Base-by-base conservation (phyloP, 75 land plant genomes). In the Sequoia sempervirens region DNA sequence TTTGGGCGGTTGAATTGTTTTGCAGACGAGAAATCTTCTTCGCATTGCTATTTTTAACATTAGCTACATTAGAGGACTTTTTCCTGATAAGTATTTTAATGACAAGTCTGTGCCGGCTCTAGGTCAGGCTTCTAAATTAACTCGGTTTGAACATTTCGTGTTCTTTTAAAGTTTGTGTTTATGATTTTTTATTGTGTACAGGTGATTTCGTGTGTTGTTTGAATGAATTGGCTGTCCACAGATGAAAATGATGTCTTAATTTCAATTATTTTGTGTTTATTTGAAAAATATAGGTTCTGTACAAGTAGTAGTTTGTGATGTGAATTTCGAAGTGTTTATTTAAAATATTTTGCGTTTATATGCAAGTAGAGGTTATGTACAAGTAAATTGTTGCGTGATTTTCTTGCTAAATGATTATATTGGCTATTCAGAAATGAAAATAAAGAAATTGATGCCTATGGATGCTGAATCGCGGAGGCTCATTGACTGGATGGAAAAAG, bases 361-460 rank as follows among this genome's bases (percentile, higher is more conserved):
- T 20, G 26, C 23, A 23, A 61, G 26, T 61, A 61, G 5, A 61
- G 5, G 66, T 20, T 5, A 4, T 20, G n/a, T 5, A 3, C 26
- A 20, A 18, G 61, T 56, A 18, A 56, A 56, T 18, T 56, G 23
- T 18, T 56, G 61, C 32, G 28, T 46, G 58, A 52, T 14, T 10
- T 50, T 7, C n/a, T 81, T 2, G 82, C 56, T 58, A 36, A 15
- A 4, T 52, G 58, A 58, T 46, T 47, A 7, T 41, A 45, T 37
- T 53, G 84, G 38, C 4, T 30, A 20, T 37, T 37, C 88, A 95
- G 98, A 94, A 47, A 94, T 97, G 98, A 97, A 97, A 88, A 91
- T 97, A 72, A 97, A 97, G 88, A 97, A 95, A 91, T 89, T 97
- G 68, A 87, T 97, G 93, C 98, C 99, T 15, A 84, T 93, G 91